A percentile compares a stretch with the other conserved stretches of the same genome.
Conservation (phyloP, 2,329 filamentous ascomycete species). For the Claviceps capensis region DNA sequence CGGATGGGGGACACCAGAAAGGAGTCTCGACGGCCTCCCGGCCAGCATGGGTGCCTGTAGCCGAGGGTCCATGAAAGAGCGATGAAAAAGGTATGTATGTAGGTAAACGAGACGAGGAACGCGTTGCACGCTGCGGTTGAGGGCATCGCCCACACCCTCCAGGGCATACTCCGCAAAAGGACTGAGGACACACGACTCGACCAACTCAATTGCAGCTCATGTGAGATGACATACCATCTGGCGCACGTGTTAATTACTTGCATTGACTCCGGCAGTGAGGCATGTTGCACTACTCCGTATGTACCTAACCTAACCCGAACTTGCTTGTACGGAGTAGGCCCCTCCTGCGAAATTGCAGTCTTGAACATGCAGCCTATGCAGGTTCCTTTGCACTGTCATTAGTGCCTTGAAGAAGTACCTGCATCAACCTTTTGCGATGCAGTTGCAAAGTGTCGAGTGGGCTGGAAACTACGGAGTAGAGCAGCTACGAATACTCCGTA, state of each 20-base stretch:
- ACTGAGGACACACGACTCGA: too few relatives aligned
- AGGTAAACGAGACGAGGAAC: too few relatives aligned
- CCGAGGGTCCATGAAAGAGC: neutral
- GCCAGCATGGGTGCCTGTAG: conserved; percentile 1
- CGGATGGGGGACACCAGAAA: neutral
- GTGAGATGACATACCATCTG: too few relatives aligned
- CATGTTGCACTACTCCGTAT: too few relatives aligned
- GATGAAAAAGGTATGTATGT: neutral
- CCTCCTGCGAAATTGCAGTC: neutral
- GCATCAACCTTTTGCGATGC: neutral
- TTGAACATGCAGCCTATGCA: neutral
- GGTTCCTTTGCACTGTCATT: neutral
- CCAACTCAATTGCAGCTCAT: too few relatives aligned
- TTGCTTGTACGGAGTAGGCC: neutral
- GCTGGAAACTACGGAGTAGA: neutral
- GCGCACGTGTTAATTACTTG: too few relatives aligned
- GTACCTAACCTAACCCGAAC: too few relatives aligned
- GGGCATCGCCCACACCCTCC: too few relatives aligned
- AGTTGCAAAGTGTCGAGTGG: neutral
- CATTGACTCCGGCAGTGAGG: too few relatives aligned
- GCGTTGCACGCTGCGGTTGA: too few relatives aligned
- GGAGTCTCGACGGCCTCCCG: neutral
- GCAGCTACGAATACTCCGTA: neutral
- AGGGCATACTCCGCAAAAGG: too few relatives aligned
- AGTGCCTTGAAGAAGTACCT: too few relatives aligned